Evolutionary conservation across 2,329 filamentous ascomycete genomes (phyloP), one percentile per base, ranked within the genome.

Genomic region (Aspergillus sclerotialis): DNA sequence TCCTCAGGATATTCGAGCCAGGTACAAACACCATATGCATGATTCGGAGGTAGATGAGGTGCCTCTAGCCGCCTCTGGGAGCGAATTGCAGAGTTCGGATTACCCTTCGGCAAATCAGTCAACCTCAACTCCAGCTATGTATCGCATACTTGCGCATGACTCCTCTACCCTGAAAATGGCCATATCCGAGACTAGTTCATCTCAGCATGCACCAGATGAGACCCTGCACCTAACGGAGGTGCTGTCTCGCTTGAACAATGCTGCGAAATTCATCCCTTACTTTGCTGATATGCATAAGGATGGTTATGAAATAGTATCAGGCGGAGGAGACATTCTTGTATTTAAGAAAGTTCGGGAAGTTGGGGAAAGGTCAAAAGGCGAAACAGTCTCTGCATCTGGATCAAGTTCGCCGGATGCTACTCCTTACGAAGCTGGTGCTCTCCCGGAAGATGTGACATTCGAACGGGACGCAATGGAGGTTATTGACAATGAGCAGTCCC

Each of bases 281-380:
- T 63, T 68, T 24, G 48, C 50, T 4, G 39, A 49, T 17, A 56
- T 68, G 50, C 49, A 60, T 33, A 34, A 45, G 16, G 54, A 62
- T 24, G 65, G 64, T 3, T 68, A 64, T 33, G 61, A 64, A 11
- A 58, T 69, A 24, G 56, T 60, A 8, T 61, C 59, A 4, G 65
- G 64, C 1, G 56, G 57, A 10, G 57, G 56, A 7, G 55, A 68
- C 38, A 55, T 65, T n/a, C 51, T 67, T 24, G 53, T 65, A 6
- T 65, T 66, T 36, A 53, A 43, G 29, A 58, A 52, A 35, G 21
- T 18, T 13, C 10, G 27, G 31, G 14, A 15, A 12, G 11, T 12
- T 15, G 21, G 4, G 17, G 11, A 13, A 31, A 17, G 8, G 12
- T 30, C 7, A n/a, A 15, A n/a, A 34, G 18, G 11, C 10, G 16